phyloP scores from a whole-genome alignment of 306 rosid genomes.

The Ormosia emarginata region DNA sequence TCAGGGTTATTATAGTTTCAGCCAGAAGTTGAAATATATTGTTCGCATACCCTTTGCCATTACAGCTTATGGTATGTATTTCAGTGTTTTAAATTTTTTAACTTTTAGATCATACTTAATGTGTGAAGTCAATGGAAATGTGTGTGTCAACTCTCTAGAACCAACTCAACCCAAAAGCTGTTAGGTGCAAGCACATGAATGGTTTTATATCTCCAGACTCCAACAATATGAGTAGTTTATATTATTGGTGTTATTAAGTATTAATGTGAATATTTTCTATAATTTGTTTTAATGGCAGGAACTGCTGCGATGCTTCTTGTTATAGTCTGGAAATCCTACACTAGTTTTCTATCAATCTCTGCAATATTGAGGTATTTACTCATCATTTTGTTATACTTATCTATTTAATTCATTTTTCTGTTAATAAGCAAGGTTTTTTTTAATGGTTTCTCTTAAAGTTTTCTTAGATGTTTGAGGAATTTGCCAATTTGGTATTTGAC shows the following conservation, averaged over 20 bases:
- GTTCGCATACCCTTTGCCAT: slow-evolving; percentile 91
- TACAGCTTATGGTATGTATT: slow-evolving; percentile 80
- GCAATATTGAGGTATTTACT: slow-evolving; percentile 63
- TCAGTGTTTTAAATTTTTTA: slow-evolving; percentile 18
- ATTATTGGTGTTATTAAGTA: slow-evolving; percentile 7
- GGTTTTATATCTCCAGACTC: background rate
- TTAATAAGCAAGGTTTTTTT: background rate
- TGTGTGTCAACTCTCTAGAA: background rate
- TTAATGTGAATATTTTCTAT: background rate
- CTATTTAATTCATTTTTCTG: background rate
- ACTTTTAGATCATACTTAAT: background rate
- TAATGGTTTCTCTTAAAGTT: background rate
- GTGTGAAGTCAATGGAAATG: background rate
- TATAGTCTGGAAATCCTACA: slow-evolving; percentile 86
- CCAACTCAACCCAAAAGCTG: slow-evolving; percentile 5
- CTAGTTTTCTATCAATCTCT: slow-evolving; percentile 68
- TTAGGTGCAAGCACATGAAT: background rate
- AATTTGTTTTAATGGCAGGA: slow-evolving; percentile 53
- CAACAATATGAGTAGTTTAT: background rate
- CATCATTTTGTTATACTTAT: slow-evolving; percentile 1
- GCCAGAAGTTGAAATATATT: slow-evolving; percentile 96
- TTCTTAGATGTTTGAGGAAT: background rate
- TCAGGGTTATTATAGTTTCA: slow-evolving; percentile 98
- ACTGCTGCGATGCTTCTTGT: slow-evolving; percentile 94
- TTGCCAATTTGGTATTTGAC: background rate